Percentiles rank a stretch among this genome's conserved stretches.
Conservation (phyloP, 495 filamentous ascomycete species). For the Copromyces sp. region DNA sequence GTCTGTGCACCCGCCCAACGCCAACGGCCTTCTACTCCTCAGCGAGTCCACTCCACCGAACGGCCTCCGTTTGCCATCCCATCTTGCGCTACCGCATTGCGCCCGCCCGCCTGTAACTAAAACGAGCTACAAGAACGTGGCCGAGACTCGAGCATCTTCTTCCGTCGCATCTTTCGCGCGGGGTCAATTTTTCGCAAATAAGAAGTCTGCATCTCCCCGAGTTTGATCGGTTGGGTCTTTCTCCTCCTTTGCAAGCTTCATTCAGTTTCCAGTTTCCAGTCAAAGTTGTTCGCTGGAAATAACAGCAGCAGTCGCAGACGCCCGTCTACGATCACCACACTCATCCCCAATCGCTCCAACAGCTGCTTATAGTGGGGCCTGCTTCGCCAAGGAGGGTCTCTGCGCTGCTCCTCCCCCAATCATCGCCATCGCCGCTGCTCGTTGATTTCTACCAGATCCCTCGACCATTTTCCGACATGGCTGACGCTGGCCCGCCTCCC, state of each 20-base stretch:
- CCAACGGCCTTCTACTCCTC: not conserved
- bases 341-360: not conserved
- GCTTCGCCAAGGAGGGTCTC: constrained; percentile 11
- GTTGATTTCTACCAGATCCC: not conserved
- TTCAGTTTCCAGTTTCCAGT: not conserved
- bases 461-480: constrained; percentile 41
- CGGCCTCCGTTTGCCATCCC: not conserved
- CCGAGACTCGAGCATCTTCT: not conserved
- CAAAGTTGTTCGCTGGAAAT: not conserved
- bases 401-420: constrained; percentile 3
- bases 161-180: not conserved
- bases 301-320: not conserved
- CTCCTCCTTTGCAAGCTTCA: not conserved
- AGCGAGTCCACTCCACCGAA: not conserved
- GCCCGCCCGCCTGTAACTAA: not conserved
- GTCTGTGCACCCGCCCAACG: not conserved
- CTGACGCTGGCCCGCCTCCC: constrained; percentile 51
- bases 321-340: not conserved
- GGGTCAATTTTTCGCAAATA: not conserved
- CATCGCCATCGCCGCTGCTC: constrained; percentile 3
- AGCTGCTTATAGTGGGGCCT: constrained; percentile 7
- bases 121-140: not conserved
- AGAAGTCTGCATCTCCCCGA: not conserved
- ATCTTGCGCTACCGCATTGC: not conserved
- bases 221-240: not conserved